Evolutionary conservation across 108 stramenopile genomes (phyloP), one percentile per base, ranked within the genome.

Genomic region (Nannochloropsis gaditana): DNA sequence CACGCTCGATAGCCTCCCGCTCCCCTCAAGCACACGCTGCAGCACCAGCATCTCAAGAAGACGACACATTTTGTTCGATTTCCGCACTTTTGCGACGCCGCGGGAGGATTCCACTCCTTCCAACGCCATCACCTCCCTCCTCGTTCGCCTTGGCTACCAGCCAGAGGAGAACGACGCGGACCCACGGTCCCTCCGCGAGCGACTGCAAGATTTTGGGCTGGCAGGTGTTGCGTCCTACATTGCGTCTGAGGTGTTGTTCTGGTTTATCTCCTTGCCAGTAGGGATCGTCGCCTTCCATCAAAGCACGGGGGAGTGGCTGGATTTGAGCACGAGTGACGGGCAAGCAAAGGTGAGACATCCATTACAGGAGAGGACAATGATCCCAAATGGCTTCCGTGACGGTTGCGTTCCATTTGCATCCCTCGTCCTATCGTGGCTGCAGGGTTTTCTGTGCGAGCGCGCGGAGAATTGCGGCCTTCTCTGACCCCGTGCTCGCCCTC

Each of bases 211-310:
- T n/a, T 73, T 73, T 73, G 59, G 59, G n/a, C 59, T 73, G 19
- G 59, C 59, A n/a, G 59, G 59, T n/a, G 2, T 73, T 2, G 59
- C n/a, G 19, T 73, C 59, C 59, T 73, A 73, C 8, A 73, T 73
- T 73, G 59, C 59, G 59, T 73, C 59, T 0, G 59, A 73, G 59
- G 59, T 73, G 2, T n/a, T 73, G 59, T 73, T 73, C n/a, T 73
- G 59, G 59, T 73, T 73, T n/a, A 73, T 73, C n/a, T 73, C 59
- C n/a, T n/a, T 73, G 59, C 59, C 59, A n/a, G 2, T 73, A 73
- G 59, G 59, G 59, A 73, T 73, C 59, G 4, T 73, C n/a, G 59
- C 59, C 15, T 73, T 73, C n/a, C 59, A 73, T 73, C 59, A 73
- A n/a, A 73, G 59, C 59, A 73, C 59, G 15, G 59, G 59, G n/a